Base-by-base conservation (phyloP, 768 basidiomycete species). In the Hydnomerulius pinastri region DNA sequence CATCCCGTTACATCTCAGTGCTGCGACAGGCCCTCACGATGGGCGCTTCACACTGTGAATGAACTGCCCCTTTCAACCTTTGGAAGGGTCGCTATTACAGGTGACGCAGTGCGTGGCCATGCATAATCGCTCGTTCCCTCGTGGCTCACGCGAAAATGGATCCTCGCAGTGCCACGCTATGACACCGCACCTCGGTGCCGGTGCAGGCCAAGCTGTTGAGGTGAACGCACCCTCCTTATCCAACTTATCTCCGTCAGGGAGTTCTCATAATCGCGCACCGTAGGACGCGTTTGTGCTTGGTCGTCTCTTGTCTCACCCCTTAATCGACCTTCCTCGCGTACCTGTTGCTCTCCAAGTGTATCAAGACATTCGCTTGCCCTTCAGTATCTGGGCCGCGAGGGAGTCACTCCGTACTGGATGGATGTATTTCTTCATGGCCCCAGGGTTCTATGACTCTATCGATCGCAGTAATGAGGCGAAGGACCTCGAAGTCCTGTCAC, bases 131-230 rank as follows among this genome's bases (percentile, higher is more conserved):
- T 20, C 30, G 8, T 9, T 33, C 24, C 17, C 10, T 20, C 23
- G 13, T 17, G 4, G 27, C 30, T 42, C 4, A 21, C 20, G 25
- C 17, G 13, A 32, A 33, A 27, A 40, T 30, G 13, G n/a, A 13
- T 41, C 18, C 18, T 7, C 25, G 38, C 17, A 50, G 49, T 33
- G 42, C 21, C 81, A 82, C 56, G 79, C 79, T 1, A 78, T 77
- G 73, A 62, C 68, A 4, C 79, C 82, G 10, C 76, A 79, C 66
- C 77, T 80, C 65, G 82, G 80, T 24, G 77, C 81, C 8, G 80
- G 80, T 28, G 82, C 82, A 10, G 82, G 79, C 12, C 79, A 80
- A 54, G 81, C 80, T 6, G 74, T 82, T 47, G 82, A 83, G 78
- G 81, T 63, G 12, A 35, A 50, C 43, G 49, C 15, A 24, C 15